Percentiles rank a stretch among this genome's conserved stretches.
These are phyloP conservation scores for Bauhinia variegata DNA, from an alignment of 306 rosid genomes.

Conservation along the genomic window DNA sequence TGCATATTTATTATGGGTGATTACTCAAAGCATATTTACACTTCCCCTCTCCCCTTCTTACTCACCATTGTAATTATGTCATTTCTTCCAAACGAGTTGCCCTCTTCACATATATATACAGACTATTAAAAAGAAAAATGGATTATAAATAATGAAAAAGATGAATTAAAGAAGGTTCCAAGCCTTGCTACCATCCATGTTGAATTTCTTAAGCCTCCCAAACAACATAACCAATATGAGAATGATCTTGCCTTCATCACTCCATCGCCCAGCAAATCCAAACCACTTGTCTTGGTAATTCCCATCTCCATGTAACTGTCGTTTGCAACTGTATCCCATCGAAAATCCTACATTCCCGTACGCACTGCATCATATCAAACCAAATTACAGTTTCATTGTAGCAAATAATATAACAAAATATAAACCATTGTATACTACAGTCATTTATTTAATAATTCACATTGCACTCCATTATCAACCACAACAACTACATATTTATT, in stretches of 20 bases:
- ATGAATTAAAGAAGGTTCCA: slow-evolving; percentile 41
- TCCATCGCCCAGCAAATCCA: slow-evolving; percentile 46
- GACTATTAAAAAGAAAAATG: background rate
- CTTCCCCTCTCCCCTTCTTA: too few species aligned
- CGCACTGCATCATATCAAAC: slow-evolving; percentile 33
- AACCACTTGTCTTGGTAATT: slow-evolving; percentile 35
- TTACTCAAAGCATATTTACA: too few species aligned
- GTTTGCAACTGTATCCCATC: slow-evolving; percentile 45
- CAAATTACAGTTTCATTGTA: too few species aligned
- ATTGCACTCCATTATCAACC: too few species aligned
- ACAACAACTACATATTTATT: too few species aligned
- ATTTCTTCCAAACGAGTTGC: too few species aligned
- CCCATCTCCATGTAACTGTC: slow-evolving; percentile 23
- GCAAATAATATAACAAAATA: too few species aligned
- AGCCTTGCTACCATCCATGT: slow-evolving; percentile 46
- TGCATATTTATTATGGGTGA: too few species aligned
- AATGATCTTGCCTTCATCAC: slow-evolving; percentile 39
- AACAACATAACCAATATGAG: slow-evolving; percentile 41
- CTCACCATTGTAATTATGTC: too few species aligned
- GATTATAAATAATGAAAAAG: background rate
- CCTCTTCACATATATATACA: background rate
- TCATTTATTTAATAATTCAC: too few species aligned
- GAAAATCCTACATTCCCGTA: slow-evolving; percentile 50
- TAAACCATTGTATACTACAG: too few species aligned
- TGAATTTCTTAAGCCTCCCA: slow-evolving; percentile 55